Conservation (phyloP, 31 red algal species). For the Bonnemaisonia californica region DNA sequence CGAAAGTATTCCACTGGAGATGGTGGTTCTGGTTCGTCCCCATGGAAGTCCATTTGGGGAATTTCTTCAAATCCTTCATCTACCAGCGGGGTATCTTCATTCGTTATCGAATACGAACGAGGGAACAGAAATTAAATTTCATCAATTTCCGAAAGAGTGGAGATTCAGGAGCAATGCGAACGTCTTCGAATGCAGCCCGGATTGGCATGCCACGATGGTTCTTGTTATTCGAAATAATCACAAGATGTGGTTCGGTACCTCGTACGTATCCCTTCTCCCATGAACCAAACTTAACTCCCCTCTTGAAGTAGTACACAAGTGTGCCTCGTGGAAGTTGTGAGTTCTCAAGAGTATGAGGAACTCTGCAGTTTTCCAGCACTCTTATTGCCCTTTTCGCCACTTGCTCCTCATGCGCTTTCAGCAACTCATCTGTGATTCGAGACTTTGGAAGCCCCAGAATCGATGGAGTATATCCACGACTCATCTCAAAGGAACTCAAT, state of each 20-base stretch:
- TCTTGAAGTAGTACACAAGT: neutral
- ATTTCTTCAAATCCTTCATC: no score
- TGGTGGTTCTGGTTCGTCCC: no score
- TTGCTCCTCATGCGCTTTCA: neutral
- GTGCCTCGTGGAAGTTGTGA: neutral
- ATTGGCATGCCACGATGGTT: neutral
- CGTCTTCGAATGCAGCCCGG: neutral
- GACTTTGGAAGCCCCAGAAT: constrained; percentile 17
- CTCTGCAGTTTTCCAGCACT: no score
- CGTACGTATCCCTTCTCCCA: neutral
- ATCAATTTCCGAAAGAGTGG: neutral
- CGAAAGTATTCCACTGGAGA: no score
- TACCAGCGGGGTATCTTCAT: neutral
- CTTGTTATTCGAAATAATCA: neutral
- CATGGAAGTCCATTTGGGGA: no score
- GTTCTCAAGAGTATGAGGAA: neutral
- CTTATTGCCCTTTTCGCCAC: no score
- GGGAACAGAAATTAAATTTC: neutral
- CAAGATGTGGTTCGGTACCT: neutral
- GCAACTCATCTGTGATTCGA: neutral
- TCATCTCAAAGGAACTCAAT: constrained; percentile 38
- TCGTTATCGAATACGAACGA: neutral
- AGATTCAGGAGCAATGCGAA: neutral
- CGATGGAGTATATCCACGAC: constrained; percentile 26
- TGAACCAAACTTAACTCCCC: neutral